These are phyloP conservation scores for Fusarium annulatum DNA, from an alignment of 2,329 filamentous ascomycete genomes.

Conservation along the genomic window DNA sequence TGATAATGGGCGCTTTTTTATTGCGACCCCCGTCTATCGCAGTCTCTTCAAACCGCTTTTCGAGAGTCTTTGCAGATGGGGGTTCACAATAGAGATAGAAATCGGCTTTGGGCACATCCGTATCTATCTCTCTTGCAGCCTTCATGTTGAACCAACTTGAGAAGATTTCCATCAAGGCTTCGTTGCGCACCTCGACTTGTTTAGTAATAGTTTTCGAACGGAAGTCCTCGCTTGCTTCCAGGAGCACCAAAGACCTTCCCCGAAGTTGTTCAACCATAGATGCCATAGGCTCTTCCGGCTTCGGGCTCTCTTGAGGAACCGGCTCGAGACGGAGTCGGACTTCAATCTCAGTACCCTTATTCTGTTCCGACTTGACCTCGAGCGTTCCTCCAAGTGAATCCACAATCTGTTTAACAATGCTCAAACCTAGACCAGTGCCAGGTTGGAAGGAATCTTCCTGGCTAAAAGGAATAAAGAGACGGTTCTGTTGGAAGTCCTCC, in stretches of 20 bases:
- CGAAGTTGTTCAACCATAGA: constrained; percentile 21
- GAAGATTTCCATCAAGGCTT: constrained; percentile 46
- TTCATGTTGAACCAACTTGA: constrained; percentile 51
- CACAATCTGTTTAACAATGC: constrained; percentile 71
- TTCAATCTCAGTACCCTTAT: constrained; percentile 65
- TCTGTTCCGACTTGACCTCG: constrained; percentile 63
- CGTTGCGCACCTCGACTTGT: constrained; percentile 42
- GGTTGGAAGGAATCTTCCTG: constrained; percentile 71
- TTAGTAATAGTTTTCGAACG: constrained; percentile 8
- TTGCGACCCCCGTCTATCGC: not conserved
- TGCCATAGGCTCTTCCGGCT: constrained; percentile 28
- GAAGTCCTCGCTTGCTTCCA: constrained; percentile 20
- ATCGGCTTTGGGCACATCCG: constrained; percentile 23
- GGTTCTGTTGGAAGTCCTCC: constrained; percentile 68
- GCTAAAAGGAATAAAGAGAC: constrained; percentile 70
- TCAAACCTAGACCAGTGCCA: constrained; percentile 71
- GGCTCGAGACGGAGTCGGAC: constrained; percentile 57
- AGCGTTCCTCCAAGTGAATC: constrained; percentile 69
- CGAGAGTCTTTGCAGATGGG: constrained; percentile 28
- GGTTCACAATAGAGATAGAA: constrained; percentile 46
- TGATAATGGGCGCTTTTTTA: constrained; percentile 41
- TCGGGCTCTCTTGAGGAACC: not conserved
- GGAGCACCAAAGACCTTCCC: constrained; percentile 32
- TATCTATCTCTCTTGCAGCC: constrained; percentile 32
- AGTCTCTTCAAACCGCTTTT: constrained; percentile 28